These are phyloP conservation scores for Martensiomyces pterosporus DNA, from an alignment of 192 early-diverging fungal species.

Conservation along the genomic window DNA sequence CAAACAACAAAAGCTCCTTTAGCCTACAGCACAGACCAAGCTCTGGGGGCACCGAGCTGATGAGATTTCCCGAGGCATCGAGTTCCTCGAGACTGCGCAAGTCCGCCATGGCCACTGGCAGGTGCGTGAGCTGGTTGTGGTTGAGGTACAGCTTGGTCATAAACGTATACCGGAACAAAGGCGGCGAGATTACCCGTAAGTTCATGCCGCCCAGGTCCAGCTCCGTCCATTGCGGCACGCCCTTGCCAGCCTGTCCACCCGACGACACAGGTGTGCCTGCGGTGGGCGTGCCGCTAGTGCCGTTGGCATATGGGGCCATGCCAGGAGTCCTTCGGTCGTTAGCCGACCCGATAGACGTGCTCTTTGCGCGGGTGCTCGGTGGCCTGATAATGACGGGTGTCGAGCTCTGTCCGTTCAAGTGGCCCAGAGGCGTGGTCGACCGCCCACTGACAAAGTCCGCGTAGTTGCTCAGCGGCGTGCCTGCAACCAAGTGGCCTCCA, in stretches of 20 bases:
- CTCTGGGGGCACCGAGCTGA: conserved; percentile 79
- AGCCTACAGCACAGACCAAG: conserved; percentile 79
- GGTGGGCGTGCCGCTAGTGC: conserved; percentile 9
- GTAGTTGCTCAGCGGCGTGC: conserved; percentile 48
- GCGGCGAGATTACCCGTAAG: conserved; percentile 70
- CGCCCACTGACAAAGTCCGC: conserved; percentile 43
- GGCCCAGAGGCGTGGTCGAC: conserved; percentile 46
- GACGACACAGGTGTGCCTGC: conserved; percentile 20
- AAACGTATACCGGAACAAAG: conserved; percentile 79
- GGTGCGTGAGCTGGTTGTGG: conserved; percentile 84
- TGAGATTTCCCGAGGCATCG: conserved; percentile 87
- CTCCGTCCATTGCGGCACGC: conserved; percentile 65
- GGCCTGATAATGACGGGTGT: conserved; percentile 44
- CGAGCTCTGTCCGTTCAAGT: conserved; percentile 33
- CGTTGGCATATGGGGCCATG: conserved; percentile 12
- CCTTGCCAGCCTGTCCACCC: conserved; percentile 17
- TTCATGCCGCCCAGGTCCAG: conserved; percentile 96
- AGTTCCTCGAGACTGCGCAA: conserved; percentile 67
- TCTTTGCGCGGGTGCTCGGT: conserved; percentile 46
- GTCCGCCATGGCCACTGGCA: conserved; percentile 68
- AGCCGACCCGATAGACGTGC: conserved; percentile 37
- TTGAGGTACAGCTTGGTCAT: conserved; percentile 92
- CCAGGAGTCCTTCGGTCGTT: conserved; percentile 42
- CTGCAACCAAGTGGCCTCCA: conserved; percentile 28
- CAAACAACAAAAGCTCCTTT: conserved; percentile 82